phyloP scores from a whole-genome alignment of 2,329 filamentous ascomycete species.

The Chaetomiaceae sp. region DNA sequence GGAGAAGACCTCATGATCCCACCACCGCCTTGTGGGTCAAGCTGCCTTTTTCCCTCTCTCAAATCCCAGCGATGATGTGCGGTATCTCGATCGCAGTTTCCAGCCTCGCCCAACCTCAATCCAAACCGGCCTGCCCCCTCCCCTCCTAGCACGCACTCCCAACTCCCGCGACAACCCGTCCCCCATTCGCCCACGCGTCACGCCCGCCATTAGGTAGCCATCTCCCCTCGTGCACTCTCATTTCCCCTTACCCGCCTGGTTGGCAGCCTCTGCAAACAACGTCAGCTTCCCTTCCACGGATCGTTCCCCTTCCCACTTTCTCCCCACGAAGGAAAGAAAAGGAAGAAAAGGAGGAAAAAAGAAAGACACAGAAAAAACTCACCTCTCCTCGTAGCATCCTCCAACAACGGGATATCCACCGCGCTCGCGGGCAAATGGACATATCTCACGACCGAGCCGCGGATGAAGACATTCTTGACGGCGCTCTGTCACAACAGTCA shows the following conservation, averaged over 20 bases:
- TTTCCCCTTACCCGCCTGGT: slow-evolving; percentile 54
- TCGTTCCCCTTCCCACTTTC: not conserved
- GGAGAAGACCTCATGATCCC: too few species aligned
- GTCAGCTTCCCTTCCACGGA: not conserved
- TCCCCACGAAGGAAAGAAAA: not conserved
- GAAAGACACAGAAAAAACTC: too few species aligned
- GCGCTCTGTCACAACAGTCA: slow-evolving; percentile 46
- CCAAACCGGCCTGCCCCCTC: too few species aligned
- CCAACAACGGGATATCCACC: slow-evolving; percentile 79
- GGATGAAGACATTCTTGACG: slow-evolving; percentile 94
- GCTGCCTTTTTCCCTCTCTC: too few species aligned
- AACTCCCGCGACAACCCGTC: too few species aligned
- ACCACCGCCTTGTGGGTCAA: too few species aligned
- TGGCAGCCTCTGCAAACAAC: slow-evolving; percentile 48
- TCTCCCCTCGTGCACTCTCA: slow-evolving; percentile 25
- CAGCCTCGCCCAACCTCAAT: too few species aligned
- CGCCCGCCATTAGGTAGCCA: not conserved
- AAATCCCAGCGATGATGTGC: too few species aligned
- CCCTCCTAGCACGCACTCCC: too few species aligned
- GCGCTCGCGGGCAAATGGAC: slow-evolving; percentile 78
- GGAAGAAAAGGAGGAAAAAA: not conserved
- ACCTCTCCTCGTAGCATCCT: slow-evolving; percentile 89
- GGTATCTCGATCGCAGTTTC: too few species aligned
- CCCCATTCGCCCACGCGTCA: too few species aligned
- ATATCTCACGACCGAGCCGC: slow-evolving; percentile 88